phyloP scores from a whole-genome alignment of 164 flowering plant genomes.

The Kingdonia uniflora region DNA sequence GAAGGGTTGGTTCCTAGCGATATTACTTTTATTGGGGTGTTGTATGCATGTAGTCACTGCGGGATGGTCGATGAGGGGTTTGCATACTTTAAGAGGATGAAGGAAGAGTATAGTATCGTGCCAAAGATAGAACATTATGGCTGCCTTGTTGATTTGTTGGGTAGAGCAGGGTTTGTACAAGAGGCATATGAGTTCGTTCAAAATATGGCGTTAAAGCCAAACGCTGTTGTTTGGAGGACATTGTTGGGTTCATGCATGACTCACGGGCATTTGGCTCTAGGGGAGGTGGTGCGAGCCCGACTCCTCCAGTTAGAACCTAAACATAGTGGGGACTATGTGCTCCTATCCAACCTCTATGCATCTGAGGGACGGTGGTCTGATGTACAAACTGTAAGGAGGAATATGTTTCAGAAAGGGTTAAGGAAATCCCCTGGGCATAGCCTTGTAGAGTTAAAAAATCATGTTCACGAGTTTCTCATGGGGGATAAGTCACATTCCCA shows the following conservation, averaged over 20 bases:
- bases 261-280: conserved; percentile 19
- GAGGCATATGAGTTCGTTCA: conserved; percentile 19
- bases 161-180: conserved; percentile 24
- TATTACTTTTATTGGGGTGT: conserved; percentile 27
- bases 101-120: conserved; percentile 17
- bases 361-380: conserved; percentile 19
- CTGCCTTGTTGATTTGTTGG: conserved; percentile 30
- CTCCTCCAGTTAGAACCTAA: conserved; percentile 20
- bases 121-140: conserved; percentile 33
- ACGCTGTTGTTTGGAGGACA: conserved; percentile 30
- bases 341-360: conserved; percentile 25
- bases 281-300: conserved; percentile 15
- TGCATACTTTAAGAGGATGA: conserved; percentile 22
- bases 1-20: conserved; percentile 20
- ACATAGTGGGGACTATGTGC: conserved; percentile 28
- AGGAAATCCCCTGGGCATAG: conserved; percentile 27
- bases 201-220: conserved; percentile 25
- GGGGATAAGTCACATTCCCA: conserved; percentile 26
- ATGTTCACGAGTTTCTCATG: conserved; percentile 25
- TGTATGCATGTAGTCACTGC: conserved; percentile 32
- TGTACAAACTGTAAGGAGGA: conserved; percentile 19
- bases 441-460: conserved; percentile 22
- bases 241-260: conserved; percentile 23
- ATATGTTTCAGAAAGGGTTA: conserved; percentile 22
- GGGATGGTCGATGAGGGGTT: conserved; percentile 29